Evolutionary conservation across 1,139 yeast genomes (phyloP).

Genomic region (Candida sp.): DNA sequence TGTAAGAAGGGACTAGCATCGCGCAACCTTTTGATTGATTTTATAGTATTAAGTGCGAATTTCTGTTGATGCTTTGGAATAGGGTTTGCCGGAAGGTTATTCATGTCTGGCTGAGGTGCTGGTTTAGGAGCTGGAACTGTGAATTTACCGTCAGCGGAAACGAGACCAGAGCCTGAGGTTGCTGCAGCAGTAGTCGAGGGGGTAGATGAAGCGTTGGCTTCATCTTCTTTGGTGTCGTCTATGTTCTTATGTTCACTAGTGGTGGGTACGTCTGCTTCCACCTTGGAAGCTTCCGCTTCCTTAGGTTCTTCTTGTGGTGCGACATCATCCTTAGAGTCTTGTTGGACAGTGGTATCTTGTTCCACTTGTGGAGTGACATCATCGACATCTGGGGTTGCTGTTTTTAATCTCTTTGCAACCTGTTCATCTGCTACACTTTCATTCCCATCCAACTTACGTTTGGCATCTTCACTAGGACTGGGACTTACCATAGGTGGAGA

Average conservation of each 20-base stretch:
- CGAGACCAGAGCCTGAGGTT: conserved; percentile 3
- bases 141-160: conserved; percentile 4
- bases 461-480: conserved; percentile 18
- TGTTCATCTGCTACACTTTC: conserved; percentile 3
- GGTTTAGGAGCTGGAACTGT: conserved; percentile 70
- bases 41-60: conserved; percentile 63
- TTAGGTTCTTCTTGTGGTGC: conserved; percentile 1
- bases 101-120: conserved; percentile 67
- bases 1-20: conserved; percentile 88
- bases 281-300: conserved; percentile 5
- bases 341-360: not conserved
- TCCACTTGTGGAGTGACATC: not conserved
- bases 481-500: conserved; percentile 48
- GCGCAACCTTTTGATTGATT: conserved; percentile 83
- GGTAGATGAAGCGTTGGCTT: conserved; percentile 1
- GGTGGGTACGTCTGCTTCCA: not conserved
- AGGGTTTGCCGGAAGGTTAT: conserved; percentile 64
- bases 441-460: conserved; percentile 1
- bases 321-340: not conserved
- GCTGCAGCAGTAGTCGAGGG: conserved; percentile 5
- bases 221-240: conserved; percentile 2
- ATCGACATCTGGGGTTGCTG: conserved; percentile 2
- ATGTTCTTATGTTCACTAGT: conserved; percentile 1
- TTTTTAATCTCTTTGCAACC: not conserved
- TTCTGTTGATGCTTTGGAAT: conserved; percentile 84